Base-by-base conservation (phyloP, 1,284 basidiomycete genomes). In the Tremellales sp. region DNA sequence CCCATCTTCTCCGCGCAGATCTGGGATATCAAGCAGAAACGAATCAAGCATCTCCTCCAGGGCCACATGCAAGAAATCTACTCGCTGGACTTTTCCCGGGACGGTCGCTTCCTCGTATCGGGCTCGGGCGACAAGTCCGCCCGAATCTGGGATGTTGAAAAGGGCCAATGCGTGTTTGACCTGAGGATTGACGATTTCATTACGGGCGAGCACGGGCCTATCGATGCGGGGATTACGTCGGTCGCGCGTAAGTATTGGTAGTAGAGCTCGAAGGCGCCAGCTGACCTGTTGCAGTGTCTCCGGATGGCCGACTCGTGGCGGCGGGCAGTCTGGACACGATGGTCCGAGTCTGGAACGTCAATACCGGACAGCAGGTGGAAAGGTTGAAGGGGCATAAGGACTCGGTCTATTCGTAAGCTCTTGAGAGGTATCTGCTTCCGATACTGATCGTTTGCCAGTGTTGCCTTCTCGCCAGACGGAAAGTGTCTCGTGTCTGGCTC, bases 31-130 rank as follows among this genome's bases (percentile, higher is more conserved):
- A 76, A 77, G 24, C 82, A 81, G 64, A 82, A 82, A 61, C 78
- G 79, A 38, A 84, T 90, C 58, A 77, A 80, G 49, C 81, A 80
- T 50, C 76, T 86, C 18, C 86, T 92, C 54, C 80, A 84, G 41
- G 91, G 89, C 2, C 91, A 94, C 72, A 81, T 84, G 65, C 85
- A 88, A 63, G 90, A 91, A 71, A 90, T 94, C 58, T 94, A 92
- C 72, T 87, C 87, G 5, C 80, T 94, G 49, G 87, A 90, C 66
- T 92, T 90, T 68, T 85, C 85, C 8, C 73, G 78, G 21, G 86
- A 93, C 61, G 88, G 89, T 6, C 77, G 81, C 12, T 80, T 85
- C 57, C 82, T 94, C 52, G 85, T 90, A n/a, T 88, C 86, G 10
- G 90, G 88, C 14, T 89, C 86, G 0, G 87, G 87, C 5, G 91